Evolutionary conservation across 345 rosid species (phyloP), one percentile per base, ranked within the genome.

Genomic region (Kandelia obovata): DNA sequence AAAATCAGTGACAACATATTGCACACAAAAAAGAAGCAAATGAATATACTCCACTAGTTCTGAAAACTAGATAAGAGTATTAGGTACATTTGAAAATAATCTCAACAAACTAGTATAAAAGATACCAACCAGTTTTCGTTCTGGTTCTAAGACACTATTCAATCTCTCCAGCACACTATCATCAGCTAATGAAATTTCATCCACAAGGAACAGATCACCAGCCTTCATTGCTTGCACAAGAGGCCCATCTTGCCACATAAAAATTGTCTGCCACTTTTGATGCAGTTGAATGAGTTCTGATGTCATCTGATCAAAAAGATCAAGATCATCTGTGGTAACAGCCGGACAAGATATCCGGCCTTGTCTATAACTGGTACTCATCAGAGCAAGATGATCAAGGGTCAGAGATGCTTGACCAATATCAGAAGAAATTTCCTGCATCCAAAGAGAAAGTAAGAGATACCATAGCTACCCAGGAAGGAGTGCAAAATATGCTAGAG

Each of bases 151-250:
- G 66, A 94, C 96, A 79, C 98, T 94, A 58, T 94, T 94, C 80
- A 91, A 77, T 67, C 98, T 85, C 75, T 94, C 98, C 69, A 94
- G 76, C 1, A 94, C 97, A 60, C 98, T 91, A 77, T 94, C 98
- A 88, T 94, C 97, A 74, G 98, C 97, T 87, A 94, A 76, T 55
- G 98, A 94, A 81, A 94, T 94, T 82, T 94, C 98, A 87, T 94
- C 98, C 68, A 87, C 79, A 65, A 94, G 97, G 79, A 94, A 78
- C 23, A 94, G 76, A 78, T 89, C 87, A 67, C 98, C 96, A 72
- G 83, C 79, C 82, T 81, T 89, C 98, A 94, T 94, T 21, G 97
- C 90, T 78, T 88, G 83, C 73, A 94, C 96, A 62, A 94, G 93
- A 66, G 98, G 95, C 21, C 98, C 98, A 85, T 91, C 98, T 82